phyloP scores from a whole-genome alignment of 2,329 filamentous ascomycete species.

The Venturiaceae sp. region DNA sequence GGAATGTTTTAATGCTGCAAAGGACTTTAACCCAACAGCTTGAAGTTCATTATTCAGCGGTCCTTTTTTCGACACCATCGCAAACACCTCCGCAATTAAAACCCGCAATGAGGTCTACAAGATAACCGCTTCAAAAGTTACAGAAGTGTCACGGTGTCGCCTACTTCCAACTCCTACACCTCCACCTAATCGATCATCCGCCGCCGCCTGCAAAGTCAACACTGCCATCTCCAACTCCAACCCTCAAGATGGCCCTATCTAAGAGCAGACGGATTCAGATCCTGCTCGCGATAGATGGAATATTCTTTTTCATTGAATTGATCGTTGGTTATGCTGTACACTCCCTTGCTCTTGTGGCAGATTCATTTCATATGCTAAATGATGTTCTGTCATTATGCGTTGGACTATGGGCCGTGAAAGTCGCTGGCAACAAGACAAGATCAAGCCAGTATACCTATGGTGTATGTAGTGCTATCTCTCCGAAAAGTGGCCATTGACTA shows the following conservation, averaged over 20 bases:
- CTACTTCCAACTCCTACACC: no score
- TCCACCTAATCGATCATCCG: no score
- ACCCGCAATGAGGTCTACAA: no score
- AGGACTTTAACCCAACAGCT: no score
- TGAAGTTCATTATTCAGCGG: no score
- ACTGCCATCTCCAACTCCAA: no score
- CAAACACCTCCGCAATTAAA: no score
- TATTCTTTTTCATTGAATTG: conserved; percentile 86
- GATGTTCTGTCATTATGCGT: conserved; percentile 92
- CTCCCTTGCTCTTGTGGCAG: conserved; percentile 86
- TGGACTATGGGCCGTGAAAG: conserved; percentile 89
- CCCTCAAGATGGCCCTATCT: conserved; percentile 63
- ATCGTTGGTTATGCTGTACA: conserved; percentile 75
- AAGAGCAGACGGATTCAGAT: conserved; percentile 89
- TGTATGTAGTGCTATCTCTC: conserved; percentile 40
- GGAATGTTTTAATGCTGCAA: no score
- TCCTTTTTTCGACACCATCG: no score
- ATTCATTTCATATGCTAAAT: conserved; percentile 99
- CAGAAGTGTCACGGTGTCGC: no score
- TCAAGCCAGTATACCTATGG: conserved; percentile 95
- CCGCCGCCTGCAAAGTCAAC: no score
- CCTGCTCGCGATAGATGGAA: conserved; percentile 80
- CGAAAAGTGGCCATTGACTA: conserved; percentile 11
- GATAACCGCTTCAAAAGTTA: no score
- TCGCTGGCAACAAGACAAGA: conserved; percentile 67